phyloP scores from a whole-genome alignment of 2,329 filamentous ascomycete species.

The Xylaria sp. region DNA sequence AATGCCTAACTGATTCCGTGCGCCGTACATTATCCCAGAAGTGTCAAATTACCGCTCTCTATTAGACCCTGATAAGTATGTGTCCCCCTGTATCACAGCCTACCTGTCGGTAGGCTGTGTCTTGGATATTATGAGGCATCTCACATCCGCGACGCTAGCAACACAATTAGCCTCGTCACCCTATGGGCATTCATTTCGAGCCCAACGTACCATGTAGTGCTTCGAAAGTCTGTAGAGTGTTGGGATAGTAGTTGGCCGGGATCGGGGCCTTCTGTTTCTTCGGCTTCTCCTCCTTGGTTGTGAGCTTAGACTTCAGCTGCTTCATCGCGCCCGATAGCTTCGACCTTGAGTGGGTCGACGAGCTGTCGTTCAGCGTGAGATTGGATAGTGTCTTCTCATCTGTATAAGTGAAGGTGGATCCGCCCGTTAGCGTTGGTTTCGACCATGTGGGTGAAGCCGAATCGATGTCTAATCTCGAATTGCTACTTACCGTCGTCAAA shows the following conservation, averaged over 20 bases:
- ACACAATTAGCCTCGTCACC: neutral
- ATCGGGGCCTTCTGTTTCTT: conserved; percentile 19
- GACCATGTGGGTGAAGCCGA: neutral
- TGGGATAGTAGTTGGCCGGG: conserved; percentile 18
- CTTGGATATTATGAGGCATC: neutral
- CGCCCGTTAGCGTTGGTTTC: neutral
- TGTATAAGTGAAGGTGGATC: conserved; percentile 2
- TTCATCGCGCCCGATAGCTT: conserved; percentile 24
- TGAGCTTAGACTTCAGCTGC: conserved; percentile 34
- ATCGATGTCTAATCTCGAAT: neutral
- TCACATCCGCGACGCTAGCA: conserved; percentile 16
- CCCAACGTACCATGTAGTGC: conserved; percentile 21
- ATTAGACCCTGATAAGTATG: neutral
- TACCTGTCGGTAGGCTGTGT: neutral
- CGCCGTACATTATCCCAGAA: neutral
- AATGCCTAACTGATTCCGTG: neutral
- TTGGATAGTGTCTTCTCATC: conserved; percentile 22
- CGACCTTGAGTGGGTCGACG: conserved; percentile 8
- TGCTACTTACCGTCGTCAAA: conserved; percentile 24
- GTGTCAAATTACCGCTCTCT: neutral
- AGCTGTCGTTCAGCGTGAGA: conserved; percentile 3
- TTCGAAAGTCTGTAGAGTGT: conserved; percentile 17
- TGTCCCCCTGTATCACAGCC: neutral
- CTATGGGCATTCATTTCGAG: neutral
- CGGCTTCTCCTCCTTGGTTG: conserved; percentile 18